phyloP scores from a whole-genome alignment of 768 basidiomycete genomes.

The Mycena belliarum region DNA sequence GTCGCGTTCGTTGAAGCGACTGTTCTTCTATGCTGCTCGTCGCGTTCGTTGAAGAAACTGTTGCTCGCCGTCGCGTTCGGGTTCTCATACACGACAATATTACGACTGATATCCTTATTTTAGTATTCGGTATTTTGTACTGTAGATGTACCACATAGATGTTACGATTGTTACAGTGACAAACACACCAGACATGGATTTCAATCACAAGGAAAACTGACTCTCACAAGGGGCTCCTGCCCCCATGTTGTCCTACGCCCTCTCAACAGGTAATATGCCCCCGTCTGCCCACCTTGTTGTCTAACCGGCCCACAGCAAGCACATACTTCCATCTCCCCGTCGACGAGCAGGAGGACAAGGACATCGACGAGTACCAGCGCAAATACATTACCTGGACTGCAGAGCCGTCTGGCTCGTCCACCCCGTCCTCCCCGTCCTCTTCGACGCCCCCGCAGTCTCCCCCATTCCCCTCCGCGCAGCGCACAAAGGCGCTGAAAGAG shows the following conservation, averaged over 20 bases:
- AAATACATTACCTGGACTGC: constrained; percentile 53
- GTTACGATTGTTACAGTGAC: too few species aligned
- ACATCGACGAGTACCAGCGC: constrained; percentile 45
- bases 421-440: constrained; percentile 27
- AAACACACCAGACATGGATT: too few species aligned
- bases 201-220: too few species aligned
- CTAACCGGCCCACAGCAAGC: constrained; percentile 41
- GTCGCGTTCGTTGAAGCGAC: too few species aligned
- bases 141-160: too few species aligned
- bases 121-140: too few species aligned
- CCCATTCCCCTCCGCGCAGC: constrained; percentile 19
- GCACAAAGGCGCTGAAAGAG: constrained; percentile 43
- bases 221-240: too few species aligned
- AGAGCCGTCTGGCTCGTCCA: constrained; percentile 36
- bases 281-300: background rate
- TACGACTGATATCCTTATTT: too few species aligned
- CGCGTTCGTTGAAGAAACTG: background rate
- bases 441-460: constrained; percentile 3
- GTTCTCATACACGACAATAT: too few species aligned
- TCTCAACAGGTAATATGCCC: constrained; percentile 38
- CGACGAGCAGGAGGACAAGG: constrained; percentile 55
- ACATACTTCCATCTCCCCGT: constrained; percentile 66
- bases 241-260: constrained; percentile 46
- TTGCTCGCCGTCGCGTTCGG: too few species aligned
- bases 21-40: background rate